Conservation (phyloP, 2,329 filamentous ascomycete genomes). For the Pestalotiopsis sp. region DNA sequence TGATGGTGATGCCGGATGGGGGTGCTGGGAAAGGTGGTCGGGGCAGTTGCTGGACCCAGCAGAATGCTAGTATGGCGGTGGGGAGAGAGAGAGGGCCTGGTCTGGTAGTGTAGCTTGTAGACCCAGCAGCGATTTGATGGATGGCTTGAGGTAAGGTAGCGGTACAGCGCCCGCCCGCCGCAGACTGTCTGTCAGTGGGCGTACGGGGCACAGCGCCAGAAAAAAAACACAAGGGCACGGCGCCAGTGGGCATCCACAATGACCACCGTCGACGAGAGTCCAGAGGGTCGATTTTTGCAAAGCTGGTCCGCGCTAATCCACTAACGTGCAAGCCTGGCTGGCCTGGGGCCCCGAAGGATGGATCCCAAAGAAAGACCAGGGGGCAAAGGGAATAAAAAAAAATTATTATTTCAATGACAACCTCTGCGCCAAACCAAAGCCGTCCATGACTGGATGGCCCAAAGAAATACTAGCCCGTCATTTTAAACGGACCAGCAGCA, state of each 20-base stretch:
- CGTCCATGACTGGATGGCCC: background rate
- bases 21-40: background rate
- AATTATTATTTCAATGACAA: background rate
- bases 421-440: background rate
- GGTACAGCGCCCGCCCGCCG: background rate
- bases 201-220: background rate
- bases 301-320: background rate
- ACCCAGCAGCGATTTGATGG: background rate
- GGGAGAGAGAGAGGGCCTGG: background rate
- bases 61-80: background rate
- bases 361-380: background rate
- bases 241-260: background rate
- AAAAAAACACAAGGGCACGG: background rate
- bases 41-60: slow-evolving; percentile 11
- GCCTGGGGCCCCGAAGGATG: background rate
- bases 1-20: slow-evolving; percentile 12
- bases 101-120: background rate
- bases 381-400: background rate
- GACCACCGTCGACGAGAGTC: background rate
- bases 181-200: background rate
- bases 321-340: background rate
- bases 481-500: background rate
- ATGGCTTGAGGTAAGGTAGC: background rate
- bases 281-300: background rate
- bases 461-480: background rate